Percentiles rank a stretch among this genome's conserved stretches.
Conservation (phyloP, 345 rosid species). For the Corchorus capsularis region DNA sequence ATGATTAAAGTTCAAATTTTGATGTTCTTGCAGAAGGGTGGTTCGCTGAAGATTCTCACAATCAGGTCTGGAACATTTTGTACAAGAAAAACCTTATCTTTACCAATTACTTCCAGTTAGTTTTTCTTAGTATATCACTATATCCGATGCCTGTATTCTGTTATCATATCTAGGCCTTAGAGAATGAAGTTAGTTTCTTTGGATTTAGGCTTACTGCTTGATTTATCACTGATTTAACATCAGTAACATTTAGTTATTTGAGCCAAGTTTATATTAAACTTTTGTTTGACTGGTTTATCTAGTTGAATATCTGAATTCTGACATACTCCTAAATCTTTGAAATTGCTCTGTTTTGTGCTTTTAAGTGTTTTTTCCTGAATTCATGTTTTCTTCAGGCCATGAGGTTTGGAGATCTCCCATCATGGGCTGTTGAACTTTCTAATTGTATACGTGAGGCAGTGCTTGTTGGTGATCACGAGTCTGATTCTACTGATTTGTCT, state of each 20-base stretch:
- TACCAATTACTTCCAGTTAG: not conserved
- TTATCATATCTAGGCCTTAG: not conserved
- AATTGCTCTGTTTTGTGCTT: not conserved
- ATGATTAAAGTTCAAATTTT: not conserved
- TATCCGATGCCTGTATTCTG: not conserved
- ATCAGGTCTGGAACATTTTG: conserved; percentile 54
- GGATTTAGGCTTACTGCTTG: not conserved
- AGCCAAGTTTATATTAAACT: not conserved
- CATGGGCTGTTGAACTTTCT: conserved; percentile 66
- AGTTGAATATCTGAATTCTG: not conserved
- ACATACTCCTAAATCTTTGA: not conserved
- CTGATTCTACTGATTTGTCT: conserved; percentile 25
- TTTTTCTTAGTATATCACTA: no score
- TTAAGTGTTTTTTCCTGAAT: not conserved
- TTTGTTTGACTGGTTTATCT: not conserved
- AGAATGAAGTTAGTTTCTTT: not conserved
- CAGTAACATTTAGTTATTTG: not conserved
- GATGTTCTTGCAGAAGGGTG: conserved; percentile 63
- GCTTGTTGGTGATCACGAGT: conserved; percentile 30
- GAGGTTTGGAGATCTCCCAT: conserved; percentile 91
- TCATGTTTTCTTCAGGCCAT: conserved; percentile 54
- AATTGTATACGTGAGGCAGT: conserved; percentile 51
- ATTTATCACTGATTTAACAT: not conserved
- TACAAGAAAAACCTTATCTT: not conserved
- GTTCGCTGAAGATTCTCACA: conserved; percentile 67